A percentile compares a stretch with the other conserved stretches of the same genome.
phyloP scores from a whole-genome alignment of 441 rosid genomes.

The Metrosideros polymorpha region DNA sequence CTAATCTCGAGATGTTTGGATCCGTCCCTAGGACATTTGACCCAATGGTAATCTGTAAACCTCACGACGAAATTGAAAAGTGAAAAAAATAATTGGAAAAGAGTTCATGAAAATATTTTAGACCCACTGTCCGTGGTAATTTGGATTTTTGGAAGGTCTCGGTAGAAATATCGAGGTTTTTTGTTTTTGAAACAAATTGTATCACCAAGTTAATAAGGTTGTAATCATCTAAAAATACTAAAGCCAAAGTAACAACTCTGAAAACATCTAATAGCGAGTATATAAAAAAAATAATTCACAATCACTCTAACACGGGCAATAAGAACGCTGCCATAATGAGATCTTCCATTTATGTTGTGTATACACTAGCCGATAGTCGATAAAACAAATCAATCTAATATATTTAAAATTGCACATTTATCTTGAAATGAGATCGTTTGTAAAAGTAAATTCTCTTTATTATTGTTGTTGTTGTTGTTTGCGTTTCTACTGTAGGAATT shows the following conservation, averaged over 20 bases:
- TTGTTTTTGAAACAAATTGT: neutral
- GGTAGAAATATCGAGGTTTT: neutral
- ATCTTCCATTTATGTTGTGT: neutral
- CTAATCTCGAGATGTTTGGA: neutral
- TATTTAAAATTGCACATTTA: neutral
- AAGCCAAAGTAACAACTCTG: neutral
- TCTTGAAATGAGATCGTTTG: neutral
- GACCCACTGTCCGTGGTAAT: neutral
- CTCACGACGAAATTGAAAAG: neutral
- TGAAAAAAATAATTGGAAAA: neutral
- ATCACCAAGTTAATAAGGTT: neutral
- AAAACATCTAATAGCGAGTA: neutral
- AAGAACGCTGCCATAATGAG: neutral
- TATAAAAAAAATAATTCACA: neutral
- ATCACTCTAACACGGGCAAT: neutral
- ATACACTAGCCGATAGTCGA: neutral
- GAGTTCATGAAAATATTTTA: neutral
- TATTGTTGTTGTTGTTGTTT: neutral
- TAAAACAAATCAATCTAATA: neutral
- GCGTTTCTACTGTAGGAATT: neutral
- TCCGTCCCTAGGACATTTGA: neutral
- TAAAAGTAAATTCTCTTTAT: neutral
- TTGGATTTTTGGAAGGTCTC: neutral
- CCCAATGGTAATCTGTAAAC: neutral
- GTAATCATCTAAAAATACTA: neutral